Evolutionary conservation across 495 filamentous ascomycete species (phyloP).

Genomic region (Thermothielavioides terrestris): DNA sequence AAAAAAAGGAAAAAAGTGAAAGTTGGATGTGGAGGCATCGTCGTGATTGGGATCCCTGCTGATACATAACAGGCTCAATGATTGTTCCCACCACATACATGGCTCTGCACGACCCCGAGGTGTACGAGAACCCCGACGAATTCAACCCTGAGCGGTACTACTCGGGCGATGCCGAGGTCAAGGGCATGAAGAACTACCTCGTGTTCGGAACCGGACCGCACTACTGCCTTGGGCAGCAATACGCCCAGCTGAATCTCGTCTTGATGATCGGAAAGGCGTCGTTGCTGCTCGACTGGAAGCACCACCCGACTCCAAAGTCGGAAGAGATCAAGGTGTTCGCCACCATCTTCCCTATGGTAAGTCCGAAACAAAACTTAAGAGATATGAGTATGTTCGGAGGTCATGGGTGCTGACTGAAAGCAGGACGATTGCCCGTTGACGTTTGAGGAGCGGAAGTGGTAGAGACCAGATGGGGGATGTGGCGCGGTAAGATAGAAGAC

Average conservation of each 20-base stretch:
- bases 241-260: slow-evolving; percentile 83
- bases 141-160: slow-evolving; percentile 94
- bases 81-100: slow-evolving; percentile 85
- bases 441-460: slow-evolving; percentile 45
- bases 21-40: no score
- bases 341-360: slow-evolving; percentile 92
- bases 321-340: slow-evolving; percentile 99
- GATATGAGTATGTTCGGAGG: not conserved
- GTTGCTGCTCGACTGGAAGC: slow-evolving; percentile 82
- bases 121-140: slow-evolving; percentile 78
- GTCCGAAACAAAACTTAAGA: slow-evolving; percentile 19
- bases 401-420: slow-evolving; percentile 4
- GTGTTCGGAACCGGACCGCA: slow-evolving; percentile 96
- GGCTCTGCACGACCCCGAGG: slow-evolving; percentile 86
- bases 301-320: slow-evolving; percentile 66
- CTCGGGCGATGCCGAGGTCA: slow-evolving; percentile 73
- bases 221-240: slow-evolving; percentile 93
- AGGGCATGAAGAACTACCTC: slow-evolving; percentile 91
- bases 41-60: no score
- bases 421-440: slow-evolving; percentile 61
- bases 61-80: slow-evolving; percentile 58
- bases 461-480: not conserved
- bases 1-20: no score
- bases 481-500: not conserved
- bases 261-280: slow-evolving; percentile 93